Base-by-base conservation (phyloP, 257 asterid genomes). In the Solanum paucissectum region DNA sequence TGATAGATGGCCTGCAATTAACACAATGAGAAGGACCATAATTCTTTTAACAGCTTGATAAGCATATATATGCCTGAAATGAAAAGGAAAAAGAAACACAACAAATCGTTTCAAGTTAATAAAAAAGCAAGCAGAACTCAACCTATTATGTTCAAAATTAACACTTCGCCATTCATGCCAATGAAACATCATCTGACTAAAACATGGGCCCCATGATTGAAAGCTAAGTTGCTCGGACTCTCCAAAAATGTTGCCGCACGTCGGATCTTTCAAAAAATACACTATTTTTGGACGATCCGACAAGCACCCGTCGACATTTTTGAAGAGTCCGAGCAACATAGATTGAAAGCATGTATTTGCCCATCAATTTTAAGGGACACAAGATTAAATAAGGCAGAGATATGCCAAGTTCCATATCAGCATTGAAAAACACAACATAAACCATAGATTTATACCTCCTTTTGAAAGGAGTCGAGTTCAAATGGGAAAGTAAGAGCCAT, bases 381-480 rank as follows among this genome's bases (percentile, higher is more conserved):
- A 5, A 49, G 29, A 46, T 49, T 32, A 81, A 81, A 49, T 29
- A 46, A 46, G 21, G 69, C 29, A 81, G 69, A 52, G 68, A 44
- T 29, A 29, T 32, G 68, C 85, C 64, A 81, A 46, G 42, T 29
- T 81, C 42, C 12, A 49, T 18, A 46, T 7, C 20, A 81, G 44
- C 33, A 81, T 52, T 49, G 44, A 18, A 32, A 74, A 81, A 46
- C 64, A 71, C 46, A 7, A 86, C 68, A 86, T 44, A 71, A 7
- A 73, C 2, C 42, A 72, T 49, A 75, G 36, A 85, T 21, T 69
- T 79, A 77, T 95, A 97, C 99, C 99, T 97, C 98, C 88, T 97
- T 96, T 75, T 97, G 99, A 90, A 97, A 97, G 83, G 98, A 93
- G 90, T 97, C 99, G 64, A 97, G 97, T 93, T 95, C 98, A 88